Percentiles rank a stretch among this genome's conserved stretches.
These are phyloP conservation scores for Claviceps digitariae DNA, from an alignment of 2,329 filamentous ascomycete genomes.

Conservation along the genomic window DNA sequence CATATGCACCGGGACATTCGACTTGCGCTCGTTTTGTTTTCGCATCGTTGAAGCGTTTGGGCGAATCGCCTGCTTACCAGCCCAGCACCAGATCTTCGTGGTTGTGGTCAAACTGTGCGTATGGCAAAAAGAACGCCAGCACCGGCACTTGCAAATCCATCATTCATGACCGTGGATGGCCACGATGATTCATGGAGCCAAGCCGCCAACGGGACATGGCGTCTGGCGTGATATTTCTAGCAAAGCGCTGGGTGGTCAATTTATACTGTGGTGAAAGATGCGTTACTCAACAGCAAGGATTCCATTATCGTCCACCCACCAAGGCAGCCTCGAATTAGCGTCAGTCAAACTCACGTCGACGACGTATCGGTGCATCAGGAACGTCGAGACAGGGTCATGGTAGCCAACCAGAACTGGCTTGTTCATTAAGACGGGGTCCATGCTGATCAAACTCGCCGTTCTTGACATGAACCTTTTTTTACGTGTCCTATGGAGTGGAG, in stretches of 20 bases:
- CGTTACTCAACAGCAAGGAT: neutral
- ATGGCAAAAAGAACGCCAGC: too few relatives aligned
- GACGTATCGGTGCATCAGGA: constrained; percentile 19
- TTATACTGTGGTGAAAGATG: neutral
- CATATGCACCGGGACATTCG: neutral
- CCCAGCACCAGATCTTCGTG: too few relatives aligned
- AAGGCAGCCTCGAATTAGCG: neutral
- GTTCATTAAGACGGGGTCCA: neutral
- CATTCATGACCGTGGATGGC: neutral
- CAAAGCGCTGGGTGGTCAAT: neutral
- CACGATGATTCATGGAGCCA: neutral
- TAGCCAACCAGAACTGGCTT: constrained; percentile 13
- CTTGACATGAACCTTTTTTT: neutral
- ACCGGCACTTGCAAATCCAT: too few relatives aligned
- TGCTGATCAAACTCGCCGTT: neutral
- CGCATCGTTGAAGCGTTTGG: neutral
- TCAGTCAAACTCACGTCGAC: neutral
- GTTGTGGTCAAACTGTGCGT: too few relatives aligned
- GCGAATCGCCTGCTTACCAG: neutral
- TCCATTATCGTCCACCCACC: neutral
- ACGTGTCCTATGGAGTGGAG: neutral
- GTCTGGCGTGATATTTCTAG: neutral
- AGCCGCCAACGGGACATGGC: too few relatives aligned
- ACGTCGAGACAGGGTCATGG: constrained; percentile 14
- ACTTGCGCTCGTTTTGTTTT: neutral